Base-by-base conservation (phyloP, 1,139 yeast genomes). In the Yamadazyma diddensiae region DNA sequence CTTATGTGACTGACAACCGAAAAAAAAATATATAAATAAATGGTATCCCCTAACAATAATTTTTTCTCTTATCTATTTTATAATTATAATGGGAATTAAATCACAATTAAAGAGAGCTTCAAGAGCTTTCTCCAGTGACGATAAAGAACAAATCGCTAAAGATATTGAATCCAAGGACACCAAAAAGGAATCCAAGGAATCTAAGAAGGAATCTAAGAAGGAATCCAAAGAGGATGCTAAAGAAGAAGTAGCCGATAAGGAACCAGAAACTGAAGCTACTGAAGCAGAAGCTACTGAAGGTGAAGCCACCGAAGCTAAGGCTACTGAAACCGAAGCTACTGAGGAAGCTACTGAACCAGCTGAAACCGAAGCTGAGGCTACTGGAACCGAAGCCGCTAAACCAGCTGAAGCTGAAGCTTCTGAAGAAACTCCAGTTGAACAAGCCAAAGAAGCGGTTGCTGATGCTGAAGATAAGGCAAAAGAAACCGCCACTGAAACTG, bases 41-140 rank as follows among this genome's bases (percentile, higher is more conserved):
- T 9, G 24, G 16, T 11, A 15, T 23, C 17, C 27, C 28, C 26
- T 28, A 5, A 22, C 15, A 13, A 4, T 17, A 6, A 3, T 21
- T 26, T 21, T 11, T 29, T 21, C 23, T 25, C 5, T 27, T 17
- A 12, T 15, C 10, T 24, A 18, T 9, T 10, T 16, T 24, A 21
- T 22, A 22, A 26, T 12, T 15, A 32, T 6, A 36, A 67, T 68
- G 73, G 69, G 71, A 43, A 61, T 68, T 40, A 66, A 65, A 49
- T 71, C 8, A 18, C 20, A 18, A 67, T 64, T 67, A 39, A 67
- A 62, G 54, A 65, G 74, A 62, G 65, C 70, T 21, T 67, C 73
- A 27, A 65, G 57, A 53, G 59, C 65, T 39, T 67, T 68, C 46
- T 39, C 50, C 35, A 46, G 44, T 21, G 67, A 62, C 35, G 60